Evolutionary conservation across 768 basidiomycete species (phyloP).

Genomic region (Kwoniella pini): DNA sequence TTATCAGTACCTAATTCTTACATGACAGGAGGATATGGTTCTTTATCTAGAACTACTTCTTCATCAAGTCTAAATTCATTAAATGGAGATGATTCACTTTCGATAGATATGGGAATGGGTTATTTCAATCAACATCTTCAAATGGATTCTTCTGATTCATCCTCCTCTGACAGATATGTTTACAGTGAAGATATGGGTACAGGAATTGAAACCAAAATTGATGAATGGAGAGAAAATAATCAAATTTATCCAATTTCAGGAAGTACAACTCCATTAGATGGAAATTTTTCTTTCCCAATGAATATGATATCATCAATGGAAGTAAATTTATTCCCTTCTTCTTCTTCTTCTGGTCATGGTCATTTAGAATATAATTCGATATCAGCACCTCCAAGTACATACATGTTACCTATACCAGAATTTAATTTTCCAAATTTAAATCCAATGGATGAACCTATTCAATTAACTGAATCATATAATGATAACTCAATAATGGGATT

Average conservation of each 20-base stretch:
- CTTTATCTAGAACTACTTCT: slow-evolving; percentile 13
- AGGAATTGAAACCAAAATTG: slow-evolving; percentile 1
- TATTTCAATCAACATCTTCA: neutral
- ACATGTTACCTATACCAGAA: slow-evolving; percentile 6
- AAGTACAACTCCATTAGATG: slow-evolving; percentile 13
- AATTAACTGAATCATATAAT: neutral
- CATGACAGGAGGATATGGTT: neutral
- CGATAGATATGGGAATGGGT: slow-evolving; percentile 4
- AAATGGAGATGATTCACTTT: slow-evolving; percentile 2
- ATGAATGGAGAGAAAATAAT: slow-evolving; percentile 10
- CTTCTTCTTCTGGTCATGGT: too few species aligned
- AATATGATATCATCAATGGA: neutral
- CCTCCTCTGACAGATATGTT: too few species aligned
- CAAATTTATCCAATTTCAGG: slow-evolving; percentile 13
- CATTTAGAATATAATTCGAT: neutral
- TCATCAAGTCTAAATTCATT: slow-evolving; percentile 16
- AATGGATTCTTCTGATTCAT: too few species aligned
- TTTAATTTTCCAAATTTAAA: slow-evolving; percentile 4
- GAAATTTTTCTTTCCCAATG: neutral
- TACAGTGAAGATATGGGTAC: too few species aligned
- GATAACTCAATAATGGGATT: too few species aligned
- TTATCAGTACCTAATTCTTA: slow-evolving; percentile 6
- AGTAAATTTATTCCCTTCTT: neutral
- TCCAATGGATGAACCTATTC: neutral
- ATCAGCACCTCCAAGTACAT: slow-evolving; percentile 9